Evolutionary conservation across 805 yeast genomes (phyloP), one percentile per base, ranked within the genome.

Genomic region (Lipomyces sp.): DNA sequence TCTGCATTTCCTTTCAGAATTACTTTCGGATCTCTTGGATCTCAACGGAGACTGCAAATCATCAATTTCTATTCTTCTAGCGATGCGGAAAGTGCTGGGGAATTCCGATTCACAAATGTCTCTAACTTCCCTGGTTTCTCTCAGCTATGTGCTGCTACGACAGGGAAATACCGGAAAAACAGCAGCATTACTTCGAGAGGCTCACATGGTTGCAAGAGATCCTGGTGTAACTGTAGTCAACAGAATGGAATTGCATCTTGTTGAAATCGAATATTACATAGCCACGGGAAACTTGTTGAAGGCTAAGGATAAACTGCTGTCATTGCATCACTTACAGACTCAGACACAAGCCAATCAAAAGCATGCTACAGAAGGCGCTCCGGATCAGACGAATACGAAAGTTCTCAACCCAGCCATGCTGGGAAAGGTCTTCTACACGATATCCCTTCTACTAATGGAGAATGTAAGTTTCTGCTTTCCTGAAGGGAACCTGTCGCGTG

Each of bases 361-460:
- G 22, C 14, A 8, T 19, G 22, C 13, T 13, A 21, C 10, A 39
- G 22, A 23, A 39, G 13, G 22, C n/a, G n/a, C n/a, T n/a, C n/a
- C n/a, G n/a, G n/a, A n/a, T n/a, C n/a, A n/a, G n/a, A n/a, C n/a
- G n/a, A n/a, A 18, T 39, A 6, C 34, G 18, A 26, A 34, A n/a
- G 16, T 24, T 4, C 18, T 11, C 21, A 31, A 41, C n/a, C 24
- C 23, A n/a, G n/a, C 21, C 18, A n/a, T 11, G 19, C 28, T 29
- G 14, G 45, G 26, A 5, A n/a, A 7, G 4, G 22, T 38, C 4
- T 36, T 22, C 23, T 32, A 21, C 31, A 21, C 52, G 10, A 13
- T 53, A 11, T 53, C 58, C 1, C 32, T 16, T 13, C 19, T 47
- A n/a, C 23, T 43, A 16, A 33, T 65, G 33, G 47, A 39, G 22